A percentile compares a stretch with the other conserved stretches of the same genome.
phyloP scores from a whole-genome alignment of 2,329 filamentous ascomycete species.

The Graphilbum ipis-grandicollis region DNA sequence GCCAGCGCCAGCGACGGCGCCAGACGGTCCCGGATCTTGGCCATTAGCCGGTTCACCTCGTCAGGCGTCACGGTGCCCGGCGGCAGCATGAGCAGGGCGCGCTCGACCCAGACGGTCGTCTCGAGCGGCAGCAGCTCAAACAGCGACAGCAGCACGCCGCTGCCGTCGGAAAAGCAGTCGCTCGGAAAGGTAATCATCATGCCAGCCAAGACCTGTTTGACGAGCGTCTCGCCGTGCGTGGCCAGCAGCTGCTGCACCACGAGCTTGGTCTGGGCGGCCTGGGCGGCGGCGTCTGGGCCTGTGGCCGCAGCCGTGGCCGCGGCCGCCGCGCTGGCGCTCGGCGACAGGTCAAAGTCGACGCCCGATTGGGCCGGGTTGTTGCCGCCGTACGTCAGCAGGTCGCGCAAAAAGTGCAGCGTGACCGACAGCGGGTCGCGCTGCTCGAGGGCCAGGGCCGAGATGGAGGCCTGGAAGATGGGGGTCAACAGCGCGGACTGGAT shows the following conservation, averaged over 20 bases:
- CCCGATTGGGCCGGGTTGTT: conserved; percentile 51
- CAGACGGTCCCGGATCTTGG: conserved; percentile 57
- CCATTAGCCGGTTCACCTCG: conserved; percentile 67
- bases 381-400: conserved; percentile 76
- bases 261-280: conserved; percentile 51
- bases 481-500: conserved; percentile 63
- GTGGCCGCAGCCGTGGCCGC: conserved; percentile 49
- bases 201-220: conserved; percentile 81
- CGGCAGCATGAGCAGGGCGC: conserved; percentile 70
- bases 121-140: conserved; percentile 75
- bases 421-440: conserved; percentile 84
- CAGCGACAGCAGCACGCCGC: conserved; percentile 73
- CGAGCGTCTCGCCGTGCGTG: conserved; percentile 56
- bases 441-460: conserved; percentile 73
- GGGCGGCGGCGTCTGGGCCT: conserved; percentile 37
- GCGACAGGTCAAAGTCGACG: conserved; percentile 32
- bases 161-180: conserved; percentile 90
- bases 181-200: conserved; percentile 99
- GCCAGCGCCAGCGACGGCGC: neutral
- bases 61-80: conserved; percentile 60
- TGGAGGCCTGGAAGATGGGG: conserved; percentile 72
- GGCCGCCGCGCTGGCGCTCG: conserved; percentile 49
- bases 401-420: conserved; percentile 81
- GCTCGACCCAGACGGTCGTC: conserved; percentile 66
- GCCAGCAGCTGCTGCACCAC: conserved; percentile 57